Evolutionary conservation across 2,329 filamentous ascomycete genomes (phyloP), one percentile per base, ranked within the genome.

Genomic region (Fusarium chuoi): DNA sequence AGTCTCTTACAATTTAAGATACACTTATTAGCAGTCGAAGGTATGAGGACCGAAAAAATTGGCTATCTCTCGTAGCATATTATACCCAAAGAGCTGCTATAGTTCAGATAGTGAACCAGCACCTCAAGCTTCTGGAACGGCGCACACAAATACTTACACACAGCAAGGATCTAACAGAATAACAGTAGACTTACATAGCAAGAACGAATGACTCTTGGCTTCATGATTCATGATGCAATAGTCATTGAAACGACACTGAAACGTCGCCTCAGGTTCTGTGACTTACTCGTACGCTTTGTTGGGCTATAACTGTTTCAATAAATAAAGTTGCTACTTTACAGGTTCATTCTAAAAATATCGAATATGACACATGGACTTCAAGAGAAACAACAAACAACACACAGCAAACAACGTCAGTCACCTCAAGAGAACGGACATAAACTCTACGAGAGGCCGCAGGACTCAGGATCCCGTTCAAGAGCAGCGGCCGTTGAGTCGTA

Each of bases 31-130:
- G 10, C 6, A 6, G 3, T 11, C 11, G 20, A 14, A 24, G 6
- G 2, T 7, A 15, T 2, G 8, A 18, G 18, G 3, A 7, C 3
- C 3, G 2, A 20, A 36, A 6, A 0, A 36, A 20, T 18, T 14
- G 6, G 8, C 12, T 9, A 15, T 14, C 17, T 7, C 17, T 52
- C 12, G 3, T 33, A 18, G 13, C 3, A 18, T 18, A 7, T n/a
- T n/a, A 7, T 28, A n/a, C 7, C 22, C 7, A 18, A n/a, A 7
- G 28, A 33, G 14, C 22, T 8, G 8, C 28, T 15, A 22, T 22
- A 5, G 26, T 1, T 51, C 4, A 51, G 5, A 2, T 4, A 20
- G 8, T 20, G 17, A 26, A 7, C 8, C 5, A 35, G 14, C 13
- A 54, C 5, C 15, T 38, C 11, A 2, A 11, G 26, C 26, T n/a